Conservation (phyloP, 2,329 filamentous ascomycete species). For the Cephalotrichum gorgonifer region DNA sequence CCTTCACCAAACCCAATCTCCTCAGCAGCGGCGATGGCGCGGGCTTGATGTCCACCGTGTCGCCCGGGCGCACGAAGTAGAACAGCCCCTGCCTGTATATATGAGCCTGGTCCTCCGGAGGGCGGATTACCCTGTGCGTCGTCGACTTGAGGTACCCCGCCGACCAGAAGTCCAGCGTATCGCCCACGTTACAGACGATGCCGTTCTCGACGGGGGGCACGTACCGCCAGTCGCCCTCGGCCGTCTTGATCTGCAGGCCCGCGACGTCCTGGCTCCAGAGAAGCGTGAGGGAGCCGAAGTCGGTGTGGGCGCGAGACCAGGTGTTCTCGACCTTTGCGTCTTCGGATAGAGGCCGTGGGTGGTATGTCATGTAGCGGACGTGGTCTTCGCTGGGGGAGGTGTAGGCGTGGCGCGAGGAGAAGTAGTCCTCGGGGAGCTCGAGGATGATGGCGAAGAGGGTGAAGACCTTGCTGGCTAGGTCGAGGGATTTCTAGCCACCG, state of each 20-base stretch:
- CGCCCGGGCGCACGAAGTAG: slow-evolving; percentile 25
- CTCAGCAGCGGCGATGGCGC: slow-evolving; percentile 17
- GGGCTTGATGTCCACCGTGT: slow-evolving; percentile 17
- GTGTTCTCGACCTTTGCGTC: slow-evolving; percentile 22
- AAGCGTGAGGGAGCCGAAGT: slow-evolving; percentile 40
- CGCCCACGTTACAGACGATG: slow-evolving; percentile 31
- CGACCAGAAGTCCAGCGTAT: slow-evolving; percentile 19
- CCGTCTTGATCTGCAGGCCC: slow-evolving; percentile 35
- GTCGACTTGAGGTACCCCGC: slow-evolving; percentile 21
- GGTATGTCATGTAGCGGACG: slow-evolving; percentile 45
- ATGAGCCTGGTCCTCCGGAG: slow-evolving; percentile 21
- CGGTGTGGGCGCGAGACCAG: slow-evolving; percentile 30
- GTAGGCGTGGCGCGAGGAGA: slow-evolving; percentile 41
- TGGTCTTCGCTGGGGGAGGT: slow-evolving; percentile 40
- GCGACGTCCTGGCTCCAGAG: slow-evolving; percentile 44
- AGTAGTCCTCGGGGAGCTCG: slow-evolving; percentile 40
- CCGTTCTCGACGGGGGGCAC: slow-evolving; percentile 30
- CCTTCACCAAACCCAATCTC: slow-evolving; percentile 14
- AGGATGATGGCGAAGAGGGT: slow-evolving; percentile 33
- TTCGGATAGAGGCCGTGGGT: slow-evolving; percentile 29
- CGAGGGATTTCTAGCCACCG: slow-evolving; percentile 17
- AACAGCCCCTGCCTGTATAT: slow-evolving; percentile 21
- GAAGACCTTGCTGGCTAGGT: slow-evolving; percentile 16
- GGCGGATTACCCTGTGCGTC: slow-evolving; percentile 21
- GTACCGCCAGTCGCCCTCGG: slow-evolving; percentile 29